A percentile compares a stretch with the other conserved stretches of the same genome.
These are phyloP conservation scores for Piloderma croceum DNA, from an alignment of 768 basidiomycete genomes.

Conservation along the genomic window DNA sequence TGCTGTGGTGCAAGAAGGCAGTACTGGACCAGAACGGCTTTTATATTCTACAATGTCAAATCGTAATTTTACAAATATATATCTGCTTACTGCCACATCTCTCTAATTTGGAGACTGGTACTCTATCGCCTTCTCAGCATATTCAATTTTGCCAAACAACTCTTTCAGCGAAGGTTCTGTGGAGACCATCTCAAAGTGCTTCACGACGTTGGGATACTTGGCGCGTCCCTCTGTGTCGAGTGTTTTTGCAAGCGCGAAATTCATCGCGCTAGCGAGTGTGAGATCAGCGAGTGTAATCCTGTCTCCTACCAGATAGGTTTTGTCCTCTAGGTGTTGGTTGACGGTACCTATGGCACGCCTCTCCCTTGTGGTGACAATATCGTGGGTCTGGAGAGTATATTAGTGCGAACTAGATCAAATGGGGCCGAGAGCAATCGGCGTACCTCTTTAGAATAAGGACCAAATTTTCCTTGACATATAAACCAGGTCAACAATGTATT, in stretches of 20 bases:
- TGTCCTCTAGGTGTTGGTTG: constrained; percentile 64
- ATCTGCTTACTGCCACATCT: too few relatives aligned
- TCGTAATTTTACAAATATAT: too few relatives aligned
- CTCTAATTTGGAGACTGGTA: too few relatives aligned
- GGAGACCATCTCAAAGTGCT: constrained; percentile 80
- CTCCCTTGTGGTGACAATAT: constrained; percentile 45
- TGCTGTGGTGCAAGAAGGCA: too few relatives aligned
- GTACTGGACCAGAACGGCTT: too few relatives aligned
- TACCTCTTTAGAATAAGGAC: constrained; percentile 85
- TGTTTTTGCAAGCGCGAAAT: constrained; percentile 45
- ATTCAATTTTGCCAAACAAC: constrained; percentile 55
- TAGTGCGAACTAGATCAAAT: background rate
- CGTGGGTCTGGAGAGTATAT: constrained; percentile 49
- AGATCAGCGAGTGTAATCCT: constrained; percentile 94
- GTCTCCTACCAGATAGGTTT: constrained; percentile 90
- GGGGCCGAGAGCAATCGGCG: constrained; percentile 19
- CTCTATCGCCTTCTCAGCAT: constrained; percentile 63
- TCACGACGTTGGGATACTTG: constrained; percentile 70
- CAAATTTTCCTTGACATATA: constrained; percentile 46
- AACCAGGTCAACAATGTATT: constrained; percentile 31
- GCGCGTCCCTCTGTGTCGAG: constrained; percentile 64
- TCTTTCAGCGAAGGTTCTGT: constrained; percentile 76
- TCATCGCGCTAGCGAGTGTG: constrained; percentile 54
- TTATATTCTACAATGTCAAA: too few relatives aligned
- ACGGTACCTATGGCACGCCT: constrained; percentile 57